These are phyloP conservation scores for Gloeophyllum trabeum DNA, from an alignment of 768 basidiomycete species.

Conservation along the genomic window DNA sequence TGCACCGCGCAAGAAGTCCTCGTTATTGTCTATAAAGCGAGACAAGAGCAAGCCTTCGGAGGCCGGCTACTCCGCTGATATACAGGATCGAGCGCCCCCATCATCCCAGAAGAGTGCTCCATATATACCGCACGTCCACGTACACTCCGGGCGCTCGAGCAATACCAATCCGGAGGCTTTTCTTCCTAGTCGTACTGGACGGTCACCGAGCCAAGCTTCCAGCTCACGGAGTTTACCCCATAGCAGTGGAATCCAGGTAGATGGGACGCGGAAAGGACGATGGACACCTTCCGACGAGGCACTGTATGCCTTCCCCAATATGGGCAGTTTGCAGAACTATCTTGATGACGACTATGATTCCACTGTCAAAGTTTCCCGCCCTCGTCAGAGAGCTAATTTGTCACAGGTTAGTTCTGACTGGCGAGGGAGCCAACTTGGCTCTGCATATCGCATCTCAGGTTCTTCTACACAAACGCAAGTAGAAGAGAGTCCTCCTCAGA, in stretches of 20 bases:
- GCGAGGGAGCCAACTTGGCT: conserved; percentile 15
- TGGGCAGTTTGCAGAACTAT: background rate
- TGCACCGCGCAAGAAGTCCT: conserved; percentile 39
- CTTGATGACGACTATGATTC: background rate
- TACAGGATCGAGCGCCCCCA: background rate
- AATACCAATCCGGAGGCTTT: too few relatives aligned
- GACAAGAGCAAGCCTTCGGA: conserved; percentile 17
- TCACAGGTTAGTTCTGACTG: background rate
- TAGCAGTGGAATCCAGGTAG: background rate
- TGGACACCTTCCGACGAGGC: too few relatives aligned
- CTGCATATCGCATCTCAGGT: conserved; percentile 42
- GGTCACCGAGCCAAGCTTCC: background rate
- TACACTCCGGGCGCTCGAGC: background rate
- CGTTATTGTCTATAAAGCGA: conserved; percentile 44
- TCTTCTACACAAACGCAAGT: conserved; percentile 53
- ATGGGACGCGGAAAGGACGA: too few relatives aligned
- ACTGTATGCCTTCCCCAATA: background rate
- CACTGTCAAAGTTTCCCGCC: background rate
- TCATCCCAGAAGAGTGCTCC: background rate
- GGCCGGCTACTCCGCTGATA: background rate
- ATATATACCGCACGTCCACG: background rate
- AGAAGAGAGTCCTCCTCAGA: conserved; percentile 56
- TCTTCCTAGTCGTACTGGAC: too few relatives aligned
- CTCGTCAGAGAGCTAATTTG: background rate
- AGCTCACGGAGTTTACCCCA: background rate